Base-by-base conservation (phyloP, 2,329 filamentous ascomycete species). In the Hansfordia pulvinata region DNA sequence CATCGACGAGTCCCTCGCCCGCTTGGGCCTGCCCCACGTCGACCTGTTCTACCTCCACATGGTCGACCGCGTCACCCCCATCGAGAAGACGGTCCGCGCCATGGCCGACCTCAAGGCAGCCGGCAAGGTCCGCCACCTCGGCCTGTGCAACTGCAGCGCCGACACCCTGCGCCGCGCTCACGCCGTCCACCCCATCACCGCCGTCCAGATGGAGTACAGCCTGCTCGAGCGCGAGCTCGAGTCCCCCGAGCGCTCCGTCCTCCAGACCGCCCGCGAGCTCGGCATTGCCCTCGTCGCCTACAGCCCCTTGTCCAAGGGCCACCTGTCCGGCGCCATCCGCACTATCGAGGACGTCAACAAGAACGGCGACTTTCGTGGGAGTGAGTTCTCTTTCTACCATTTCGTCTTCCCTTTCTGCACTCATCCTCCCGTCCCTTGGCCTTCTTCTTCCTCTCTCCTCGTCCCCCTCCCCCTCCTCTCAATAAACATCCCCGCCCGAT, bases 1-100 rank as follows among this genome's bases (percentile, higher is more conserved):
- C n/a, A 46, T 44, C 31, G 39, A 43, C 10, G 40, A 37, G 10
- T 54, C 48, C 17, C 45, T 71, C 9, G 39, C 56, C 36, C 47
- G 57, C n/a, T 44, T 72, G 4, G 57, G 57, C 4, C 58, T 60
- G 1, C 47, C 56, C 6, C 58, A 58, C 32, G 62, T 71, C 32
- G 67, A 71, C 36, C 50, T 71, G n/a, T 55, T 64, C 33, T 64
- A 64, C 42, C 56, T 60, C 26, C 62, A 68, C 34, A 51, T 62
- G 7, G 39, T 62, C 11, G 61, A 67, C 34, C 41, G 49, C 4
- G 40, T 47, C n/a, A 57, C 52, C 2, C 58, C 58, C 0, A 49
- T 55, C 18, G 56, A 60, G 41, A 54, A 63, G 37, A 65, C 63
- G 0, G 49, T 67, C 1, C 40, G 52, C 25, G 62, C 57, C 19